Base-by-base conservation (phyloP, 164 flowering plant genomes). In the Malania oleifera region DNA sequence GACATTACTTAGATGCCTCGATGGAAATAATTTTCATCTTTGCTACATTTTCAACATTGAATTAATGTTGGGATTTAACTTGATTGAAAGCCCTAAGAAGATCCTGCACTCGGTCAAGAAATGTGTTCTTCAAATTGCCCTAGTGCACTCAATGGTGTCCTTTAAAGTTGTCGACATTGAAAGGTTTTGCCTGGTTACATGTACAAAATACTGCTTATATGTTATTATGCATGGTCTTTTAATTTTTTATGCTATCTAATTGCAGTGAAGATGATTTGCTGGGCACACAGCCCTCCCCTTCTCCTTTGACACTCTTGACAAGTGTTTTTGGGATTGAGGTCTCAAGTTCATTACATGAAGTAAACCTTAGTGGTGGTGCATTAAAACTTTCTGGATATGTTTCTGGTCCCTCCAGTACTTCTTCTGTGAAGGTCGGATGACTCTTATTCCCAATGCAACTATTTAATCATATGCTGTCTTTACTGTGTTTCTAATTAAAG, bases 251-350 rank as follows among this genome's bases (percentile, higher is more conserved):
- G 5, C 64, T 64, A 19, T 54, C 47, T 40, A 29, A 26, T 56
- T 79, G 70, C 71, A 92, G 99, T 61, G 84, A 74, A 59, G 81
- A 76, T 27, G 84, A 79, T 57, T 67, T 95, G 56, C 77, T 95
- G 14, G 51, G 64, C 60, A 77, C 87, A 15, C 62, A 40, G 52
- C 68, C 86, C 55, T 79, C 82, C 6, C 48, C 72, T 55, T 83
- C 96, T 54, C 81, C 90, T 46, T 61, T 91, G 78, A 57, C 86
- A 45, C 63, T 88, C 37, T 66, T 91, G 76, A 67, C 58, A 44
- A 81, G 73, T 50, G 39, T 60, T 57, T 83, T 85, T 69, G 96
- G 97, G 39, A 64, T 69, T 67, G 85, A 81, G 50, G 62, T 70
- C 52, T 73, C 80, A 24, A 54, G 57, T 64, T 67, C 70, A 62